Evolutionary conservation across 1,139 yeast genomes (phyloP), one percentile per base, ranked within the genome.

Genomic region (Saccharomyces hybrid): DNA sequence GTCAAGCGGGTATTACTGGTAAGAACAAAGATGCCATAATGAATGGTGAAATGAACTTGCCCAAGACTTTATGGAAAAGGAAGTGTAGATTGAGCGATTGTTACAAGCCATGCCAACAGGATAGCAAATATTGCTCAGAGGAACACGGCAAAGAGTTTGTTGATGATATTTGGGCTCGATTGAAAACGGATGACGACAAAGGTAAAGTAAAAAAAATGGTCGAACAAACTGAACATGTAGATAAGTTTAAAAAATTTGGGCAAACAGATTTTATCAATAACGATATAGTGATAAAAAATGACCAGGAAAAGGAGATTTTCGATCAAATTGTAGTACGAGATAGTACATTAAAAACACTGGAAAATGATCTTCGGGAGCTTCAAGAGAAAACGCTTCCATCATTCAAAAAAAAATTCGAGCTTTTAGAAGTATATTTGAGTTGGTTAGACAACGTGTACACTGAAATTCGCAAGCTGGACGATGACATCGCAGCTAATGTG

Each of bases 121-220:
- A 61, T 32, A 81, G 90, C 48, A 89, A 90, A 68, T 91, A 88
- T 68, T 91, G 98, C 67, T 72, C 82, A 25, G 77, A 75, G 30
- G 86, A 81, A 38, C 96, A 91, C 69, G 97, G 96, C 0, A 56
- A 79, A 26, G 63, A 67, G 56, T 89, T 75, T 63, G 77, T 88
- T 74, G 68, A 67, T 53, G 59, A 56, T 1, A 52, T 75, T 50
- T 54, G 69, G 30, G 57, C 61, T 7, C 64, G 65, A 49, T 52
- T 68, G 20, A 56, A 61, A 23, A 50, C 44, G 5, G 53, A 54
- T 16, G 59, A 52, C 3, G 54, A 57, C 20, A 52, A 56, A 16
- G 56, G 34, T 1, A 49, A 69, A 28, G 48, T 61, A 6, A 57
- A 59, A 31, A 61, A 58, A 25, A 60, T 67, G 58, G 54, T 68